Base-by-base conservation (phyloP, 2,329 filamentous ascomycete genomes). In the Neocatenulostroma microsporum region DNA sequence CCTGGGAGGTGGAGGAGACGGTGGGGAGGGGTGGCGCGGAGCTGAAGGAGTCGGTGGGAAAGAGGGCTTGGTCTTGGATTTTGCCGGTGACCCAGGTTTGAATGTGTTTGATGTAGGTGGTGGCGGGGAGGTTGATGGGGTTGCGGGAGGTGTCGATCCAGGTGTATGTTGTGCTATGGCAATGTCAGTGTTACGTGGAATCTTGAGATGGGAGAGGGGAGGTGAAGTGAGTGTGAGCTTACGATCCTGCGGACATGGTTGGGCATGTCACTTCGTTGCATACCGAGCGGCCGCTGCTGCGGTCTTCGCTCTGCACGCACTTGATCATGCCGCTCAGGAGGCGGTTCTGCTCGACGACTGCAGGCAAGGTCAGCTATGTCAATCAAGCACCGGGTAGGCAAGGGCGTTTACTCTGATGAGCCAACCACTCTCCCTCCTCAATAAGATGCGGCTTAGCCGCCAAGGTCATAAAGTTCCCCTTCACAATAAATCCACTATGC, bases 1-100 rank as follows among this genome's bases (percentile, higher is more conserved):
- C 72, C 37, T 69, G 69, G 68, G 11, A 34, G 40, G 18, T 26
- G 18, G 51, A 42, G 27, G 47, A 40, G 26, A 41, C 28, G 12
- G 71, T 63, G 45, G 72, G 76, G 14, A 70, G 70, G 12, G 66
- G 58, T 40, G 73, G 67, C 29, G 79, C 73, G 29, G 78, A 69
- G 48, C 74, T 80, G 13, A 81, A 83, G 32, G 82, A 78, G 52
- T 91, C 86, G 27, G 86, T 94, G 5, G 89, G 89, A 66, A 96
- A 95, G 64, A 94, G 85, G 57, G 76, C 74, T 33, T 78, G 78
- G 60, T 96, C 88, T 53, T 91, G 85, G 47, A 94, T 86, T 67
- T 96, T 96, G 64, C 87, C 86, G 20, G 85, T 84, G 59, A 96
- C 94, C 88, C 89, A 96, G 56, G 89, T 85, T 66, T 95, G 88